Conservation (phyloP, 768 basidiomycete species). For the Mycena filopes region DNA sequence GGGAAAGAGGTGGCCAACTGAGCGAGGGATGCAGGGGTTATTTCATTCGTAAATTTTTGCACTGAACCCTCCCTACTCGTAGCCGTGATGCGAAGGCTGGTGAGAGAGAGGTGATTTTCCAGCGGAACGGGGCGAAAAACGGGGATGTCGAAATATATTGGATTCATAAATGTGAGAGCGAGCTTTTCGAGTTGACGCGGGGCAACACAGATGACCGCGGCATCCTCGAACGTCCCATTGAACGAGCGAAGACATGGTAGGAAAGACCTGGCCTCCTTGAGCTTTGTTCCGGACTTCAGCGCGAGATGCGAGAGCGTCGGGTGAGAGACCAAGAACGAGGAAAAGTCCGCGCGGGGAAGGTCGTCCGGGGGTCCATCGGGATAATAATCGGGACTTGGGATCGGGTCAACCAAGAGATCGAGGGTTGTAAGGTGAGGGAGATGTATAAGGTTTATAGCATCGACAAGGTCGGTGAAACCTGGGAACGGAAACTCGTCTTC, state of each 20-base stretch:
- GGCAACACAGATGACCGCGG: background rate
- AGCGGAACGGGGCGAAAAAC: background rate
- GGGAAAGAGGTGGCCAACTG: slow-evolving; percentile 11
- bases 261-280: background rate
- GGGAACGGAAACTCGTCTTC: background rate
- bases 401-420: background rate
- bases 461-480: background rate
- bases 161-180: background rate
- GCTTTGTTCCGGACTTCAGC: background rate
- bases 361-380: background rate
- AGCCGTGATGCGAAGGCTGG: background rate
- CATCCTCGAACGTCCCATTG: background rate
- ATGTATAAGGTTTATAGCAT: background rate
- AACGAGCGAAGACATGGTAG: slow-evolving; percentile 6
- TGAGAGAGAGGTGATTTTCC: background rate
- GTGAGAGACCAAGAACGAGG: slow-evolving; percentile 5
- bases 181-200: background rate
- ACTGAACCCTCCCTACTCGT: background rate
- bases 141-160: background rate
- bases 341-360: background rate
- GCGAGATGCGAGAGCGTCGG: background rate
- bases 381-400: background rate
- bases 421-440: background rate
- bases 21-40: background rate
- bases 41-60: background rate